These are phyloP conservation scores for Boechera stricta DNA, from an alignment of 345 rosid species.

Conservation along the genomic window DNA sequence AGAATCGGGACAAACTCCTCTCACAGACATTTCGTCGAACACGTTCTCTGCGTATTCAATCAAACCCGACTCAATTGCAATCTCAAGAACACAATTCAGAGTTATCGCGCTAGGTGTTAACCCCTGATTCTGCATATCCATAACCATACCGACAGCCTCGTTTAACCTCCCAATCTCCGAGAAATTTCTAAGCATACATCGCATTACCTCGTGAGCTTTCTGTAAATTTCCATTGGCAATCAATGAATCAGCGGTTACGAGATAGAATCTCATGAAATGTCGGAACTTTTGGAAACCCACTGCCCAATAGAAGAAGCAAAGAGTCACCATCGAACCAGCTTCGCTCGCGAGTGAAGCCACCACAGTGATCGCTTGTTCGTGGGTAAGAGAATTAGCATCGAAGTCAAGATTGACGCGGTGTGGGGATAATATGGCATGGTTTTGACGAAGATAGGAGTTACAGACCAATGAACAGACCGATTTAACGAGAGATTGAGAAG, in stretches of 20 bases:
- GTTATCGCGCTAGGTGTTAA: slow-evolving; percentile 49
- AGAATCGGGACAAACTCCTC: slow-evolving; percentile 68
- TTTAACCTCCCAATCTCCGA: slow-evolving; percentile 71
- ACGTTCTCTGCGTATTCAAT: slow-evolving; percentile 63
- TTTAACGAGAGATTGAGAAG: slow-evolving; percentile 55
- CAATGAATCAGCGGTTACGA: slow-evolving; percentile 65
- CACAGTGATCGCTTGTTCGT: slow-evolving; percentile 71
- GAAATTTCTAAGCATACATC: slow-evolving; percentile 71
- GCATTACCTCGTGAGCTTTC: slow-evolving; percentile 73
- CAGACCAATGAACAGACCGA: slow-evolving; percentile 62
- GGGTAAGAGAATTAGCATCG: slow-evolving; percentile 57
- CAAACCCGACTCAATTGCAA: slow-evolving; percentile 57
- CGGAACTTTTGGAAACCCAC: slow-evolving; percentile 61
- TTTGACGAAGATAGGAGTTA: slow-evolving; percentile 56
- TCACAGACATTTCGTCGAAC: slow-evolving; percentile 78
- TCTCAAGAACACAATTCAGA: slow-evolving; percentile 56
- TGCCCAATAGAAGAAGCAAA: slow-evolving; percentile 82
- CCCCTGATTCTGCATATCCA: slow-evolving; percentile 82
- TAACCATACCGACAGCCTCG: slow-evolving; percentile 71
- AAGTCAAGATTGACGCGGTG: slow-evolving; percentile 52
- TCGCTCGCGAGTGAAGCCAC: slow-evolving; percentile 79
- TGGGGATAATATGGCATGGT: slow-evolving; percentile 46
- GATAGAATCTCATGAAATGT: slow-evolving; percentile 80
- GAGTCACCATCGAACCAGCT: slow-evolving; percentile 83
- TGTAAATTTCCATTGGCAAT: slow-evolving; percentile 63